A percentile compares a stretch with the other conserved stretches of the same genome.
Conservation (phyloP, 345 rosid species). For the Psidium friedrichsthalianum region DNA sequence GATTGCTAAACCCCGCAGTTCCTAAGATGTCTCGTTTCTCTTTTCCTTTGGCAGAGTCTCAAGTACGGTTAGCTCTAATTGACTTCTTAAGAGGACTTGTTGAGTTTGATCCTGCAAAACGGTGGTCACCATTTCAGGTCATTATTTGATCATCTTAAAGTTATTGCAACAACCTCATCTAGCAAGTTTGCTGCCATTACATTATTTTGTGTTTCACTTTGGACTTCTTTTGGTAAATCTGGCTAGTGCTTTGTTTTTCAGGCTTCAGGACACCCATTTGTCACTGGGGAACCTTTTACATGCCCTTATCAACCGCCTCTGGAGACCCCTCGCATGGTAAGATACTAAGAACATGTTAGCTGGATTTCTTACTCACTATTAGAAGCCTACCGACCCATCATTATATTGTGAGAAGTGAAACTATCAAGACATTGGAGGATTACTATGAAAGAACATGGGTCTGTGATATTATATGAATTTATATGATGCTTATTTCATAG, state of each 20-base stretch:
- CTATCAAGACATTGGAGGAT: not conserved
- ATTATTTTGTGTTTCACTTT: not conserved
- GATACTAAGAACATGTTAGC: constrained; percentile 3
- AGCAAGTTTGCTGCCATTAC: constrained; percentile 1
- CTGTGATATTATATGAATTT: not conserved
- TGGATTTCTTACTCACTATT: not conserved
- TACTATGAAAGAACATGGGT: not conserved
- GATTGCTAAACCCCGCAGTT: not conserved
- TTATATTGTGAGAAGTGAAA: not conserved
- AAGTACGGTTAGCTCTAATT: constrained; percentile 77
- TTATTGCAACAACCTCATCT: not conserved
- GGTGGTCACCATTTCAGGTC: constrained; percentile 99
- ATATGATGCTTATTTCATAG: not conserved
- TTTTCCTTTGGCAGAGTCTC: constrained; percentile 45
- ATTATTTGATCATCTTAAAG: not conserved
- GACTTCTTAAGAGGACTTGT: constrained; percentile 98
- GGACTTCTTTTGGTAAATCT: not conserved
- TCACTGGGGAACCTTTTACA: constrained; percentile 95
- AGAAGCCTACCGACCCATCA: not conserved
- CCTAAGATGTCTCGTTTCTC: not conserved
- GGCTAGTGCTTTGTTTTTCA: constrained; percentile 16
- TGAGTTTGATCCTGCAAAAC: constrained; percentile 96
- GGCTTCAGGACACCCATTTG: constrained; percentile 98
- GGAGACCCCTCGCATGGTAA: constrained; percentile 84
- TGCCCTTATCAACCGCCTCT: constrained; percentile 78